These are phyloP conservation scores for Chlamydomonas incerta DNA, from an alignment of 139 green algal genomes.

Conservation along the genomic window DNA sequence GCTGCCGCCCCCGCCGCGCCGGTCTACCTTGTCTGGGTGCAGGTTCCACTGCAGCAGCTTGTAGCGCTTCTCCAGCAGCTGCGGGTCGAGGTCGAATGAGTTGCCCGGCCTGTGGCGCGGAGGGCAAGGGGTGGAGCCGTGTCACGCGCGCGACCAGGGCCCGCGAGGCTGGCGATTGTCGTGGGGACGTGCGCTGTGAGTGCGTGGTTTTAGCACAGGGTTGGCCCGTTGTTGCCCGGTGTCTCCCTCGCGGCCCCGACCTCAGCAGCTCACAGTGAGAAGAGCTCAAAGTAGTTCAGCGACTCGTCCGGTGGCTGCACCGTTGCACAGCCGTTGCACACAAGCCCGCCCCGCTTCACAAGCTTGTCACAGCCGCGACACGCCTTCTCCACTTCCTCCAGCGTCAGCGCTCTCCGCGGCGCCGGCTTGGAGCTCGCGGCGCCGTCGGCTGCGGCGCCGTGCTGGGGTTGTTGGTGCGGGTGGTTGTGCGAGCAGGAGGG, in stretches of 20 bases:
- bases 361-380: slow-evolving; percentile 63
- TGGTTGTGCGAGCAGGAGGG: not conserved
- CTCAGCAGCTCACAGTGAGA: slow-evolving; percentile 58
- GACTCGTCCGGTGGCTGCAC: slow-evolving; percentile 61
- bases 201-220: too few species aligned
- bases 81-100: slow-evolving; percentile 65
- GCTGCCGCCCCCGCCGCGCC: too few species aligned
- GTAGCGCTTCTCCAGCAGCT: slow-evolving; percentile 70
- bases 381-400: slow-evolving; percentile 49
- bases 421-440: not conserved
- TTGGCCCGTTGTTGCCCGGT: too few species aligned
- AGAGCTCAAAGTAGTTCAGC: slow-evolving; percentile 65
- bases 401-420: not conserved
- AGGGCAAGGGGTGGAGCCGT: too few species aligned
- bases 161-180: too few species aligned
- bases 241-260: too few species aligned
- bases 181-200: too few species aligned
- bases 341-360: slow-evolving; percentile 52
- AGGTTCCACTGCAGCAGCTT: slow-evolving; percentile 72
- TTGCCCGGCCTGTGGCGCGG: slow-evolving; percentile 46
- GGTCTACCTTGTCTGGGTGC: slow-evolving; percentile 75
- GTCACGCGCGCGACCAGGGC: too few species aligned
- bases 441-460: not conserved
- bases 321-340: slow-evolving; percentile 62
- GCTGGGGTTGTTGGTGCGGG: too few species aligned